A percentile compares a stretch with the other conserved stretches of the same genome.
Conservation (phyloP, 1,284 basidiomycete species). For the Rhizoctonia solani region DNA sequence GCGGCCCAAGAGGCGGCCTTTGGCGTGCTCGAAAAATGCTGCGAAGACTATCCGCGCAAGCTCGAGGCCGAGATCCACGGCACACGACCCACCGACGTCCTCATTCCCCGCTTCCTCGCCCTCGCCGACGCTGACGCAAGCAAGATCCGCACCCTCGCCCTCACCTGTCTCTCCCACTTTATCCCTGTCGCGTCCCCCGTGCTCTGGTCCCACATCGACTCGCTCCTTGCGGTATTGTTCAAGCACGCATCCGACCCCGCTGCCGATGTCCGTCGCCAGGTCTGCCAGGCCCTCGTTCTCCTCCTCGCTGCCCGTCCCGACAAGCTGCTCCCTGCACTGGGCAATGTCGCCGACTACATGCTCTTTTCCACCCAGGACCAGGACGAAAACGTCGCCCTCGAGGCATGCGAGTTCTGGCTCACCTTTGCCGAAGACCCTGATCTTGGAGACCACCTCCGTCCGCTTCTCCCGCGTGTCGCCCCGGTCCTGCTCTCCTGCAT, state of each 20-base stretch:
- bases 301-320: constrained; percentile 92
- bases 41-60: constrained; percentile 95
- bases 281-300: constrained; percentile 94
- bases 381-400: constrained; percentile 91
- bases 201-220: constrained; percentile 89
- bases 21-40: constrained; percentile 92
- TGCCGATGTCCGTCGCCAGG: constrained; percentile 89
- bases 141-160: constrained; percentile 91
- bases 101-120: constrained; percentile 93
- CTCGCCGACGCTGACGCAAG: constrained; percentile 81
- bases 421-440: constrained; percentile 96
- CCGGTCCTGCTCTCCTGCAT: constrained; percentile 96
- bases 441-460: constrained; percentile 81
- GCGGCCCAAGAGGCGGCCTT: constrained; percentile 75
- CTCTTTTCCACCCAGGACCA: constrained; percentile 97
- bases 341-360: constrained; percentile 98
- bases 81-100: constrained; percentile 84
- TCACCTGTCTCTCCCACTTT: constrained; percentile 94
- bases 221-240: constrained; percentile 92
- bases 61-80: constrained; percentile 92
- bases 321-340: constrained; percentile 95
- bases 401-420: constrained; percentile 99
- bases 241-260: constrained; percentile 92
- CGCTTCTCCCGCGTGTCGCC: constrained; percentile 84
- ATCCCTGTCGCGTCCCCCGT: constrained; percentile 81